phyloP scores from a whole-genome alignment of 768 basidiomycete genomes.

The Suillus hirtellus region DNA sequence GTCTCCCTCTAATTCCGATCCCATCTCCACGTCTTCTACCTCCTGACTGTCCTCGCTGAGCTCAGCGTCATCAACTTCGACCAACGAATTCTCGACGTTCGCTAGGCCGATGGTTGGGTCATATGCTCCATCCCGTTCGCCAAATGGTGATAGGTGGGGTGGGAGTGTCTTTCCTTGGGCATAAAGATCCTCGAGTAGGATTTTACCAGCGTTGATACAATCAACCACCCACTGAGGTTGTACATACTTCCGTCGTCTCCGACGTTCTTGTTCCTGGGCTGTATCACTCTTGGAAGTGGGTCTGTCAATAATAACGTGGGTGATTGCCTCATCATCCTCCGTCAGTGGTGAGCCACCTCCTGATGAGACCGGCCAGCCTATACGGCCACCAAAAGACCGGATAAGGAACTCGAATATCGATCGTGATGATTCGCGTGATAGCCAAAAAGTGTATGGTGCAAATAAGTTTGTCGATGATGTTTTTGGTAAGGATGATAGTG shows the following conservation, averaged over 20 bases:
- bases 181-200: constrained; percentile 85
- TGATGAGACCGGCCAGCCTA: constrained; percentile 85
- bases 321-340: constrained; percentile 81
- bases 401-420: constrained; percentile 93
- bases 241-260: constrained; percentile 76
- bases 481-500: constrained; percentile 60
- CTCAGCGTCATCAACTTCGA: constrained; percentile 35
- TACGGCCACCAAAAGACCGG: constrained; percentile 86
- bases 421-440: constrained; percentile 91
- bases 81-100: constrained; percentile 22
- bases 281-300: constrained; percentile 61
- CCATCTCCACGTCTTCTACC: constrained; percentile 21
- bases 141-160: constrained; percentile 96
- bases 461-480: constrained; percentile 68
- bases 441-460: constrained; percentile 84
- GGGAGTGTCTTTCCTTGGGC: constrained; percentile 84
- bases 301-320: constrained; percentile 94
- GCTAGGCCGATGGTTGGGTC: constrained; percentile 51
- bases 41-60: constrained; percentile 33
- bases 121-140: constrained; percentile 75
- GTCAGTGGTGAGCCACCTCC: constrained; percentile 80
- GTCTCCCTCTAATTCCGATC: constrained; percentile 28
- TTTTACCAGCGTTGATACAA: constrained; percentile 84
- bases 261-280: constrained; percentile 57
- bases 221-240: constrained; percentile 99